phyloP scores from a whole-genome alignment of 2,329 filamentous ascomycete species.

The Claviceps sp. region DNA sequence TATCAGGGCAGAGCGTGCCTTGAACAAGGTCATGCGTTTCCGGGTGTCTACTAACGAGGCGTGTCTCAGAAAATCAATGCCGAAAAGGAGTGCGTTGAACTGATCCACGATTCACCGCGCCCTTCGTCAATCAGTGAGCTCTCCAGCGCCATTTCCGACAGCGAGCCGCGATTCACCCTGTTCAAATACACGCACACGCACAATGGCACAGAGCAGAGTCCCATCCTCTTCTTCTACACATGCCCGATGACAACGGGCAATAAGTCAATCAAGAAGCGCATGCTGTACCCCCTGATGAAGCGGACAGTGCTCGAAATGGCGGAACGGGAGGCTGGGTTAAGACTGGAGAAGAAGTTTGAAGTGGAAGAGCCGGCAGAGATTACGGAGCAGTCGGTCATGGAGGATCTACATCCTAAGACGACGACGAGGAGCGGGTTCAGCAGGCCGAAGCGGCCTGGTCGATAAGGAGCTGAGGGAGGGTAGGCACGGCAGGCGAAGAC shows the following conservation, averaged over 20 bases:
- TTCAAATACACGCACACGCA: constrained; percentile 53
- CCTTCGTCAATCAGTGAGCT: constrained; percentile 46
- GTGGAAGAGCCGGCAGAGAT: constrained; percentile 57
- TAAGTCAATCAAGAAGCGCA: constrained; percentile 66
- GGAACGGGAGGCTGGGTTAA: constrained; percentile 49
- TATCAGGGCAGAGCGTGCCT: too few relatives aligned
- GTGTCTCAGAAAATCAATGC: constrained; percentile 54
- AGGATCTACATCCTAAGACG: constrained; percentile 55
- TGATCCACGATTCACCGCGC: constrained; percentile 40
- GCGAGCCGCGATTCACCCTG: constrained; percentile 66
- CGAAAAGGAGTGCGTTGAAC: constrained; percentile 53
- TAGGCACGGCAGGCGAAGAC: background rate
- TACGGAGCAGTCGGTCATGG: constrained; percentile 48
- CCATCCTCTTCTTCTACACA: constrained; percentile 71
- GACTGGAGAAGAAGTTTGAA: constrained; percentile 57
- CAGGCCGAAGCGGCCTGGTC: constrained; percentile 66
- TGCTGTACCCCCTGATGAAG: constrained; percentile 69
- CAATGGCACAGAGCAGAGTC: constrained; percentile 36
- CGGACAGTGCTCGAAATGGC: constrained; percentile 53
- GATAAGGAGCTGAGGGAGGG: constrained; percentile 26
- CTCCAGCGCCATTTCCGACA: constrained; percentile 44
- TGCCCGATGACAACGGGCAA: constrained; percentile 53
- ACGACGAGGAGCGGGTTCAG: constrained; percentile 57
- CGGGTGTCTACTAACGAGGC: background rate
- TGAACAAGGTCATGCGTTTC: too few relatives aligned